A percentile compares a stretch with the other conserved stretches of the same genome.
These are phyloP conservation scores for Microbotryum lychnidis-dioicae DNA, from an alignment of 1,284 basidiomycete species.

Conservation along the genomic window DNA sequence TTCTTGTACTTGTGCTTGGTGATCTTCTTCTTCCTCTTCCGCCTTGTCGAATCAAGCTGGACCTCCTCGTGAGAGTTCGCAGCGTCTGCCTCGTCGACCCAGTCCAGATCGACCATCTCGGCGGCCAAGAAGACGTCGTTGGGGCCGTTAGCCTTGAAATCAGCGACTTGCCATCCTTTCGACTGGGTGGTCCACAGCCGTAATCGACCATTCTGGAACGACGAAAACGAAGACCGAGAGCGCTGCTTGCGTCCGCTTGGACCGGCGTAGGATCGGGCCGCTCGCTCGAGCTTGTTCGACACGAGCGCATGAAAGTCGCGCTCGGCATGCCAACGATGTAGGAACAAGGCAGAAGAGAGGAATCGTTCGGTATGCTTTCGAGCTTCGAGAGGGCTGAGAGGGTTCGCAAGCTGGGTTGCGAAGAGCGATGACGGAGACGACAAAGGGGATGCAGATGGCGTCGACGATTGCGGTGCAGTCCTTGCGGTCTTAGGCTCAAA, in stretches of 20 bases:
- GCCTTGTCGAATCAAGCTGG: conserved; percentile 64
- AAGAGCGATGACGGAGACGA: conserved; percentile 16
- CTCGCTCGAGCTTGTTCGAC: conserved; percentile 17
- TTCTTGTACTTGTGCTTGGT: conserved; percentile 72
- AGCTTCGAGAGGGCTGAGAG: conserved; percentile 24
- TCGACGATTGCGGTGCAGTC: neutral
- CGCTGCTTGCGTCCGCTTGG: neutral
- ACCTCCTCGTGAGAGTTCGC: conserved; percentile 46
- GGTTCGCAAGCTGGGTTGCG: conserved; percentile 17
- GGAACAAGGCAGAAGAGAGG: conserved; percentile 20
- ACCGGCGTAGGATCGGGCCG: conserved; percentile 3
- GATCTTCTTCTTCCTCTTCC: conserved; percentile 79
- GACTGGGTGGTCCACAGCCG: conserved; percentile 23
- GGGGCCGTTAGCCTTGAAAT: conserved; percentile 2
- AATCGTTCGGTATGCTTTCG: conserved; percentile 20
- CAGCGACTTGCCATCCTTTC: conserved; percentile 14
- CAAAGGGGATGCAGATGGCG: neutral
- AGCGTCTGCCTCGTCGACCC: conserved; percentile 3
- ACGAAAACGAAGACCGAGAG: neutral
- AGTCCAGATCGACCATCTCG: conserved; percentile 21
- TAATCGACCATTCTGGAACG: neutral
- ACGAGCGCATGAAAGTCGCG: conserved; percentile 8
- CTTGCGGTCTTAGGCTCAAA: neutral
- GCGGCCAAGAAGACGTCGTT: conserved; percentile 14
- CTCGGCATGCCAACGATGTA: conserved; percentile 15